Evolutionary conservation across 2,329 filamentous ascomycete genomes (phyloP).

Genomic region (Albifimbria verrucaria): DNA sequence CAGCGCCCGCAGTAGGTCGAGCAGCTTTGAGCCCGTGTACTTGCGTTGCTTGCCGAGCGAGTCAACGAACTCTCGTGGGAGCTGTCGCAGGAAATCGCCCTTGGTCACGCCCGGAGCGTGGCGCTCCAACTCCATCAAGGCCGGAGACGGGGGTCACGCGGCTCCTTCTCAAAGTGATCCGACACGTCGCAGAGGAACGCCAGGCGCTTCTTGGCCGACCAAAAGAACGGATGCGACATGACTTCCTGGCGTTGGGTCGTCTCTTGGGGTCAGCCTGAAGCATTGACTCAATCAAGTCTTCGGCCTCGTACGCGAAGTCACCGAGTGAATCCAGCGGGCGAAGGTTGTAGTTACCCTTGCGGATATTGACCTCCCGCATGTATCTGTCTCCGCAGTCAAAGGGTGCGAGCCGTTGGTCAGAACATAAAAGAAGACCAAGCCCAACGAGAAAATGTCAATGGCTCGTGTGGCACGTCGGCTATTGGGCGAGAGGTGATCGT

Average conservation of each 20-base stretch:
- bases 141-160: slow-evolving; percentile 74
- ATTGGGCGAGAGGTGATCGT: slow-evolving; percentile 56
- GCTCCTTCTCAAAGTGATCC: slow-evolving; percentile 93
- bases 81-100: slow-evolving; percentile 72
- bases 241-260: slow-evolving; percentile 73
- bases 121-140: slow-evolving; percentile 58
- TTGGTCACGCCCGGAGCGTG: slow-evolving; percentile 53
- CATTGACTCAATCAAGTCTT: slow-evolving; percentile 85
- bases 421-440: slow-evolving; percentile 99
- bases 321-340: slow-evolving; percentile 71
- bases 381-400: slow-evolving; percentile 93
- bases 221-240: slow-evolving; percentile 95
- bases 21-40: slow-evolving; percentile 78
- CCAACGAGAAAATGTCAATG: slow-evolving; percentile 96
- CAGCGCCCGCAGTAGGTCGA: slow-evolving; percentile 84
- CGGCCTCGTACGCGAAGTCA: slow-evolving; percentile 81
- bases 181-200: slow-evolving; percentile 94
- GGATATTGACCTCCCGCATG: slow-evolving; percentile 96
- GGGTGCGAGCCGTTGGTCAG: slow-evolving; percentile 88
- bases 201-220: slow-evolving; percentile 83
- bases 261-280: slow-evolving; percentile 49
- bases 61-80: slow-evolving; percentile 82
- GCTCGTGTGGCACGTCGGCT: slow-evolving; percentile 82
- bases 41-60: slow-evolving; percentile 92
- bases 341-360: slow-evolving; percentile 78